phyloP scores from a whole-genome alignment of 768 basidiomycete species.

The Cystobasidiopsis lactophilus region DNA sequence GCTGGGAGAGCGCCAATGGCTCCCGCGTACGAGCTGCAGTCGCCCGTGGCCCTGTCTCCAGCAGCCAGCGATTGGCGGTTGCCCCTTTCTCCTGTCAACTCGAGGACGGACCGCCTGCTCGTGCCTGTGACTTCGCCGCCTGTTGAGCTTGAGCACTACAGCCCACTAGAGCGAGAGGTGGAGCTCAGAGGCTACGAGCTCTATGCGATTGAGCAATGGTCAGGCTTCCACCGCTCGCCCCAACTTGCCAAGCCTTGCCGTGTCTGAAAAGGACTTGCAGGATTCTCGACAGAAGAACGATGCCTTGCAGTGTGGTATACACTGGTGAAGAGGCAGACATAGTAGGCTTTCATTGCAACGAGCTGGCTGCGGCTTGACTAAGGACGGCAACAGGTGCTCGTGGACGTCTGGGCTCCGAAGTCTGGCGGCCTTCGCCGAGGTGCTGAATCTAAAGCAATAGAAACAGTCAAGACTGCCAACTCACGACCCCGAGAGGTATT shows the following conservation, averaged over 20 bases:
- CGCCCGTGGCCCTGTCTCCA: too few relatives aligned
- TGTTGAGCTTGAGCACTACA: too few relatives aligned
- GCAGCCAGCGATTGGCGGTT: too few relatives aligned
- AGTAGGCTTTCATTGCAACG: background rate
- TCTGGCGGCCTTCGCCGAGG: too few relatives aligned
- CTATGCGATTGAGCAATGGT: constrained; percentile 10
- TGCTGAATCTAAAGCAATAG: too few relatives aligned
- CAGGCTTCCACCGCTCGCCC: background rate
- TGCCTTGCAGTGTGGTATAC: constrained; percentile 1
- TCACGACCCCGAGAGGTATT: background rate
- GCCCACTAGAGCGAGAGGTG: background rate
- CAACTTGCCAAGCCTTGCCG: background rate
- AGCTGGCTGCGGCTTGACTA: background rate
- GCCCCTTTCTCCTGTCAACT: too few relatives aligned
- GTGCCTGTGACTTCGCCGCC: too few relatives aligned
- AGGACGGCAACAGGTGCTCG: constrained; percentile 1
- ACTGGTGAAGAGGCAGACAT: constrained; percentile 4
- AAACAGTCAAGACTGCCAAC: background rate
- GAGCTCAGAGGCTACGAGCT: constrained; percentile 2
- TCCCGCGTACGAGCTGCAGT: too few relatives aligned
- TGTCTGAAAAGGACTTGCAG: too few relatives aligned
- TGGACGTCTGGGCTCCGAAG: constrained; percentile 5
- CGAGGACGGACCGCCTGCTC: too few relatives aligned
- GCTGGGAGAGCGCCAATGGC: too few relatives aligned
- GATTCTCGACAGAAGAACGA: constrained; percentile 3